These are phyloP conservation scores for Trebouxia sp. DNA, from an alignment of 139 green algal species.

Conservation along the genomic window DNA sequence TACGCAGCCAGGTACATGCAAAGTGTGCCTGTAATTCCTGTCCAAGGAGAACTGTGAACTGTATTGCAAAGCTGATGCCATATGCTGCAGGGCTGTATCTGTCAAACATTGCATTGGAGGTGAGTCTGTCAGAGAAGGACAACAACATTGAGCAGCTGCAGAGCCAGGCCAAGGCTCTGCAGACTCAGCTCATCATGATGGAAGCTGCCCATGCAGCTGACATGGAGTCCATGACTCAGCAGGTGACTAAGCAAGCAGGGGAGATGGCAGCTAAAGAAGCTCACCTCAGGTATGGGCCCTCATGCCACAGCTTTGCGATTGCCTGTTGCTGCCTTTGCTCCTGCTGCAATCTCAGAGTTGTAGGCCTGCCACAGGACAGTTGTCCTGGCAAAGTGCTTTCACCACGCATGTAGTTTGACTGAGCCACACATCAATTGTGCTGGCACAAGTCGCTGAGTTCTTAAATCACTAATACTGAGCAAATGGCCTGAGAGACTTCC, in stretches of 20 bases:
- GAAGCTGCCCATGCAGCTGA: constrained; percentile 14
- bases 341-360: background rate
- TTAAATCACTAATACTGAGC: too few relatives aligned
- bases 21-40: too few relatives aligned
- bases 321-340: background rate
- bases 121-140: background rate
- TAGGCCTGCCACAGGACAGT: too few relatives aligned
- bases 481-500: too few relatives aligned
- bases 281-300: background rate
- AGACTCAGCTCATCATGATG: background rate
- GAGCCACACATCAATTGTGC: too few relatives aligned
- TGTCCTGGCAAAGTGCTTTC: too few relatives aligned
- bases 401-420: too few relatives aligned
- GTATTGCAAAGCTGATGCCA: too few relatives aligned
- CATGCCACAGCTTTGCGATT: background rate
- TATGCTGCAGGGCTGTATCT: background rate
- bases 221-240: constrained; percentile 27
- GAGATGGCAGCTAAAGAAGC: background rate
- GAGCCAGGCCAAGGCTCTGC: background rate
- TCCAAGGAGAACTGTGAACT: too few relatives aligned
- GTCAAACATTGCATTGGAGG: background rate
- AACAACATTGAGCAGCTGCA: constrained; percentile 23
- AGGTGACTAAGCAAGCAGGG: background rate
- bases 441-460: too few relatives aligned
- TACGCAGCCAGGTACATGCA: too few relatives aligned